Base-by-base conservation (phyloP, 441 rosid species). In the Syzygium malaccense region DNA sequence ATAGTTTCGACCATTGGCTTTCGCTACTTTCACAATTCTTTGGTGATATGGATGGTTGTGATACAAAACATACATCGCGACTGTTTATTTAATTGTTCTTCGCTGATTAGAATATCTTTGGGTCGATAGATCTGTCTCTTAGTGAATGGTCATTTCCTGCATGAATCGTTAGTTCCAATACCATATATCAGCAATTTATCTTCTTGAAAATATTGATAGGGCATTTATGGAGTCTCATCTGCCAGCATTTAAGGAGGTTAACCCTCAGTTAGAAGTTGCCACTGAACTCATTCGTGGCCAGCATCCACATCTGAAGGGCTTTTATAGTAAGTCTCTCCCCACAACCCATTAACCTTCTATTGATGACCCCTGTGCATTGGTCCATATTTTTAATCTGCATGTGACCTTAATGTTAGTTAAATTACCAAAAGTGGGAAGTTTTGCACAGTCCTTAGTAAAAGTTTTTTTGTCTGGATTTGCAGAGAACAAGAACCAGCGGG, bases 211-310 rank as follows among this genome's bases (percentile, higher is more conserved):
- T 48, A 71, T 64, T 84, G 86, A 45, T 92, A 95, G 98, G 94
- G 97, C 95, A 87, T 98, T 97, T 91, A 95, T 98, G 95, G 98
- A 97, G 90, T 92, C 97, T 4, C 92, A 96, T 56, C 93, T 98
- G 87, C 95, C 97, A 37, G 87, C 91, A 57, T 92, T 95, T 28
- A 95, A 92, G 86, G 97, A 92, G 92, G 91, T 89, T 87, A 97
- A 95, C 88, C 98, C 99, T 75, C 99, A 97, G 90, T 93, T 97
- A 17, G 95, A 95, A 87, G 96, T 98, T 88, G 91, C 95, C 25
- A 90, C 95, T 7, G 99, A 97, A 91, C 96, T 94, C 58, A 92
- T 93, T 56, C 94, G 98, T 5, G 98, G 99, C 79, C 98, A 98
- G 86, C 99, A 95, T 94, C 99, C 99, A 75, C 93, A 80, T 88